These are phyloP conservation scores for Colletotrichum horii DNA, from an alignment of 2,329 filamentous ascomycete genomes.

Conservation along the genomic window DNA sequence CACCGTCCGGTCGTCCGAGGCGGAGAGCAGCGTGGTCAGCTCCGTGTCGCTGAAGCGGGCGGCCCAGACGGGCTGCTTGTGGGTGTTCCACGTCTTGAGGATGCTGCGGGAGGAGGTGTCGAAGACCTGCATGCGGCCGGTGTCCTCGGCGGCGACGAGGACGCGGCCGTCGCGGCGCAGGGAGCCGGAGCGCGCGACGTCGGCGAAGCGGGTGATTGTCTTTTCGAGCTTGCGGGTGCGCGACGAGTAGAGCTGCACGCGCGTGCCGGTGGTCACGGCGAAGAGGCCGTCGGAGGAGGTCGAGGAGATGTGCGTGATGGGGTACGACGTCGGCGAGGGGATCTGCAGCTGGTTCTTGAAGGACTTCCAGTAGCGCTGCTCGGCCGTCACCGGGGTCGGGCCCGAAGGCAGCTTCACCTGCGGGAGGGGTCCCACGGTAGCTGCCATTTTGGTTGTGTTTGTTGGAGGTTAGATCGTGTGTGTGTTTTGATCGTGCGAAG, in stretches of 20 bases:
- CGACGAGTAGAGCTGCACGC: slow-evolving; percentile 92
- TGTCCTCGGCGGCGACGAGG: slow-evolving; percentile 89
- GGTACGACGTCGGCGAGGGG: slow-evolving; percentile 87
- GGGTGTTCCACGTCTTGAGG: slow-evolving; percentile 91
- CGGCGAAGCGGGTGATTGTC: slow-evolving; percentile 92
- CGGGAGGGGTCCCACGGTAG: slow-evolving; percentile 80
- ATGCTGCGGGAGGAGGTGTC: slow-evolving; percentile 89
- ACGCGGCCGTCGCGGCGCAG: slow-evolving; percentile 89
- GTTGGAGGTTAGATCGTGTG: fast-evolving
- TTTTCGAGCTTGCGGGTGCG: slow-evolving; percentile 91
- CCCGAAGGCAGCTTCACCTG: slow-evolving; percentile 84
- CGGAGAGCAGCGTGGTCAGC: slow-evolving; percentile 84
- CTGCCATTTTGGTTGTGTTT: slow-evolving; percentile 70
- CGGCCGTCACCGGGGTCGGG: slow-evolving; percentile 82
- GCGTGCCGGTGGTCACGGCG: slow-evolving; percentile 91
- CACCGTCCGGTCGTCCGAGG: slow-evolving; percentile 91
- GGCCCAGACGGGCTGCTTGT: slow-evolving; percentile 93
- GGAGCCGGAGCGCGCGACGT: slow-evolving; percentile 88
- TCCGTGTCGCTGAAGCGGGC: slow-evolving; percentile 92
- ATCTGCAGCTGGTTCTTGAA: slow-evolving; percentile 93
- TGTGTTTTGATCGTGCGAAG: background rate
- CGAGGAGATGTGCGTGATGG: slow-evolving; percentile 88
- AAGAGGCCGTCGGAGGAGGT: slow-evolving; percentile 72
- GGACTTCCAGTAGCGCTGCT: slow-evolving; percentile 95
- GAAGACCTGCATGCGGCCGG: slow-evolving; percentile 92